phyloP scores from a whole-genome alignment of 2,329 filamentous ascomycete genomes.

The Helicocarpus griseus region DNA sequence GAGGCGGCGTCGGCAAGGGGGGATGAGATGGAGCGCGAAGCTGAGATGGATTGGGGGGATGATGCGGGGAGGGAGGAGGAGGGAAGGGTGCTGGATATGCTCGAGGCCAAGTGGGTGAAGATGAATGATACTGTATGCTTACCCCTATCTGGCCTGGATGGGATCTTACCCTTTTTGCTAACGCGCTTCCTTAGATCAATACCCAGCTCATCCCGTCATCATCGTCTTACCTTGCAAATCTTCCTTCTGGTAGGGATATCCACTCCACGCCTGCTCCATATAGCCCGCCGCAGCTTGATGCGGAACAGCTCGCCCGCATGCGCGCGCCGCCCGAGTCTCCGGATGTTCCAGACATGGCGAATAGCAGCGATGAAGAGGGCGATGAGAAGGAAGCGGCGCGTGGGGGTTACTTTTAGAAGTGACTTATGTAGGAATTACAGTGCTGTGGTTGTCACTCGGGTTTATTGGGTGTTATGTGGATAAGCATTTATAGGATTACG shows the following conservation, averaged over 20 bases:
- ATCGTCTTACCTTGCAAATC: conserved; percentile 61
- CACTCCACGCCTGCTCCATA: conserved; percentile 59
- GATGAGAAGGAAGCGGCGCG: background rate
- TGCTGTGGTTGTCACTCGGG: background rate
- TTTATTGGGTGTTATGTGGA: no score
- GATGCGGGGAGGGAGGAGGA: conserved; percentile 84
- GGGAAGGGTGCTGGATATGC: conserved; percentile 71
- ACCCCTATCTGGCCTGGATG: background rate
- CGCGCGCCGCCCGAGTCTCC: conserved; percentile 8
- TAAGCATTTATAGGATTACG: no score
- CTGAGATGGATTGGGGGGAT: conserved; percentile 19
- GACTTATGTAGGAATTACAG: background rate
- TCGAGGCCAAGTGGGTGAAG: conserved; percentile 82
- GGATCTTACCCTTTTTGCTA: background rate
- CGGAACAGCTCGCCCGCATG: conserved; percentile 44
- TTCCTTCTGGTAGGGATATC: conserved; percentile 84
- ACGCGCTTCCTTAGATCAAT: conserved; percentile 52
- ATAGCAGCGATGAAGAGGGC: conserved; percentile 8
- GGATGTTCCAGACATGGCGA: background rate
- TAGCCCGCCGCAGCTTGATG: conserved; percentile 54
- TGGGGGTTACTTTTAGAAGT: conserved; percentile 6
- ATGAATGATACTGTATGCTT: conserved; percentile 76
- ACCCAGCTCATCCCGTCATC: conserved; percentile 66
- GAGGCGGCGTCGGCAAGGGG: conserved; percentile 33
- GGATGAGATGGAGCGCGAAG: background rate